A percentile compares a stretch with the other conserved stretches of the same genome.
Conservation (phyloP, 768 basidiomycete species). For the Naematelia encephala region DNA sequence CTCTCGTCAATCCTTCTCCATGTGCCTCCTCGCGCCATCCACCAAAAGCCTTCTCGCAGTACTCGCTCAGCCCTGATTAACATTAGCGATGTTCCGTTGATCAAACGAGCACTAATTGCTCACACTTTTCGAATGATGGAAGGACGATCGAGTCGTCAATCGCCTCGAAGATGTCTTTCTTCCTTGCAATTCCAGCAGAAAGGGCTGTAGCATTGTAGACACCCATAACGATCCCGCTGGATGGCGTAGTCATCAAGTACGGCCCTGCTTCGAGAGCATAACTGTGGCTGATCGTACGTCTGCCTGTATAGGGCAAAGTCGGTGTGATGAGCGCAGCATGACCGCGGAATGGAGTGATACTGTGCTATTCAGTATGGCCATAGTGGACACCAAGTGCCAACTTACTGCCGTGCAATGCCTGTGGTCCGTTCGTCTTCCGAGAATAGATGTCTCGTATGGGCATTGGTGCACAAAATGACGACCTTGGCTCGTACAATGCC, state of each 20-base stretch:
- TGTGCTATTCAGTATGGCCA: not conserved
- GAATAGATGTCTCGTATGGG: conserved; percentile 11
- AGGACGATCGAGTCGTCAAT: conserved; percentile 14
- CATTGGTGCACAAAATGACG: conserved; percentile 12
- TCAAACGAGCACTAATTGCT: conserved; percentile 5
- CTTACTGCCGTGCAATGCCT: conserved; percentile 1
- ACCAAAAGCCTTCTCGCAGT: conserved; percentile 1
- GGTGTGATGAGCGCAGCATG: conserved; percentile 24
- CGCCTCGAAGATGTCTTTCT: conserved; percentile 15
- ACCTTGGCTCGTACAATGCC: not conserved
- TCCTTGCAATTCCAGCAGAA: conserved; percentile 6
- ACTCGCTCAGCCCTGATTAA: not conserved
- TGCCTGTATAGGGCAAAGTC: conserved; percentile 18
- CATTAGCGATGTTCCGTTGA: not conserved
- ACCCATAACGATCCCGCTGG: conserved; percentile 23
- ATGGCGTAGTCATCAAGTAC: conserved; percentile 19
- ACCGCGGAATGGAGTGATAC: conserved; percentile 18
- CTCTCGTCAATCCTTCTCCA: conserved; percentile 10
- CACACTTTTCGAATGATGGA: conserved; percentile 13
- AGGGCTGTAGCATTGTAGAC: conserved; percentile 5
- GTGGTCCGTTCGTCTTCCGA: not conserved
- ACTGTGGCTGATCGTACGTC: conserved; percentile 7
- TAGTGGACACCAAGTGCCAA: not conserved
- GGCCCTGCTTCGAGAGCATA: conserved; percentile 23
- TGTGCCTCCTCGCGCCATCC: conserved; percentile 11